phyloP scores from a whole-genome alignment of 1,284 basidiomycete species.

The Peniophora sp. region DNA sequence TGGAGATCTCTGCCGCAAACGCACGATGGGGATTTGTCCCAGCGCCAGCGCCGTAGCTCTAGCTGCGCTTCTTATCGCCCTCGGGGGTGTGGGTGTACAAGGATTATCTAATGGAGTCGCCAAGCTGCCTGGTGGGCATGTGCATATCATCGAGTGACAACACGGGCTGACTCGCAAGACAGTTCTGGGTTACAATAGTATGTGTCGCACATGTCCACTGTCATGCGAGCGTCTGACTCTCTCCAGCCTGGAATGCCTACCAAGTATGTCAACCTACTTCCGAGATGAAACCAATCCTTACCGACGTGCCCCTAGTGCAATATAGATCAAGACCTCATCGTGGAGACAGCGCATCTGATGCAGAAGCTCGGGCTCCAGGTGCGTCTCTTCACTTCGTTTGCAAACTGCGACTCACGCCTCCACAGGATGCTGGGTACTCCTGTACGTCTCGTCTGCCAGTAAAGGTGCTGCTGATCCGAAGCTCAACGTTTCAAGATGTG shows the following conservation, averaged over 20 bases:
- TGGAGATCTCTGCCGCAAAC: too few species aligned
- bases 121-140: too few species aligned
- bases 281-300: background rate
- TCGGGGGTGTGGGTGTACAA: too few species aligned
- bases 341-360: conserved; percentile 26
- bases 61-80: too few species aligned
- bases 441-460: conserved; percentile 6
- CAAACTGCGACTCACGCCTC: background rate
- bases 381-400: background rate
- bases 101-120: too few species aligned
- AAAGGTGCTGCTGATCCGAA: too few species aligned
- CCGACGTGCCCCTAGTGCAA: conserved; percentile 21
- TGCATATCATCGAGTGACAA: too few species aligned
- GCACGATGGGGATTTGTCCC: too few species aligned
- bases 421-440: conserved; percentile 27
- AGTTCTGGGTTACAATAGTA: conserved; percentile 28
- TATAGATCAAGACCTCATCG: conserved; percentile 27
- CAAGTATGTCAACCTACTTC: conserved; percentile 12
- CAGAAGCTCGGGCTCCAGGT: conserved; percentile 26
- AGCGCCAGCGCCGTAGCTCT: too few species aligned
- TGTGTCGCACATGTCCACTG: conserved; percentile 3
- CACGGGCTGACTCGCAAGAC: too few species aligned
- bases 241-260: conserved; percentile 26
- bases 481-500: conserved; percentile 8
- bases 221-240: background rate